phyloP scores from a whole-genome alignment of 108 stramenopile genomes.

The Nitzschia sp. region DNA sequence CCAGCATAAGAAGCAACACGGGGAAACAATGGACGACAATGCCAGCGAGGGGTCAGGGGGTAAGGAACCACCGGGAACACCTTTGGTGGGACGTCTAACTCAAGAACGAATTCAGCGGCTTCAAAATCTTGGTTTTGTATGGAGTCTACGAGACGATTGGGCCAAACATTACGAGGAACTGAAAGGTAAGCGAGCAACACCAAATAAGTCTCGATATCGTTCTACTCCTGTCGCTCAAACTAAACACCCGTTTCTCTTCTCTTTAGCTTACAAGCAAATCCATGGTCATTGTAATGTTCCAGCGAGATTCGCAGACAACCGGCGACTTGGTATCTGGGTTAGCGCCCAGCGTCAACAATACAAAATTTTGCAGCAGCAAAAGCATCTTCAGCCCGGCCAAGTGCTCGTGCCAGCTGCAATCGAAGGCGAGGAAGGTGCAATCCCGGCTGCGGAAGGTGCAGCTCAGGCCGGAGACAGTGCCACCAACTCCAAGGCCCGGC shows the following conservation, averaged over 20 bases:
- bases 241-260: neutral
- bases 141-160: slow-evolving; percentile 69
- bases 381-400: neutral
- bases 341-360: slow-evolving; percentile 65
- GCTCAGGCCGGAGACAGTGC: neutral
- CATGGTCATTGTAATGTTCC: slow-evolving; percentile 82
- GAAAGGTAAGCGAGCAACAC: slow-evolving; percentile 20
- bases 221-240: too few relatives aligned
- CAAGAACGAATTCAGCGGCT: slow-evolving; percentile 61
- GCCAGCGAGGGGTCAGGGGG: neutral
- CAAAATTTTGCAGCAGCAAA: slow-evolving; percentile 37
- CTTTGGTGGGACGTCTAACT: slow-evolving; percentile 44
- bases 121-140: slow-evolving; percentile 68
- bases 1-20: slow-evolving; percentile 3
- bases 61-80: slow-evolving; percentile 5
- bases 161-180: slow-evolving; percentile 52
- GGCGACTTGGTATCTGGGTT: slow-evolving; percentile 77
- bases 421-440: neutral
- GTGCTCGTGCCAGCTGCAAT: neutral
- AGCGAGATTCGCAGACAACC: slow-evolving; percentile 64
- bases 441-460: neutral
- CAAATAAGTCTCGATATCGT: too few relatives aligned
- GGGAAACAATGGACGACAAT: neutral
- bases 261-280: slow-evolving; percentile 27
- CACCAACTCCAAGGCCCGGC: slow-evolving; percentile 22